Conservation (phyloP, 2,329 filamentous ascomycete species). For the Thyridium curvatum region DNA sequence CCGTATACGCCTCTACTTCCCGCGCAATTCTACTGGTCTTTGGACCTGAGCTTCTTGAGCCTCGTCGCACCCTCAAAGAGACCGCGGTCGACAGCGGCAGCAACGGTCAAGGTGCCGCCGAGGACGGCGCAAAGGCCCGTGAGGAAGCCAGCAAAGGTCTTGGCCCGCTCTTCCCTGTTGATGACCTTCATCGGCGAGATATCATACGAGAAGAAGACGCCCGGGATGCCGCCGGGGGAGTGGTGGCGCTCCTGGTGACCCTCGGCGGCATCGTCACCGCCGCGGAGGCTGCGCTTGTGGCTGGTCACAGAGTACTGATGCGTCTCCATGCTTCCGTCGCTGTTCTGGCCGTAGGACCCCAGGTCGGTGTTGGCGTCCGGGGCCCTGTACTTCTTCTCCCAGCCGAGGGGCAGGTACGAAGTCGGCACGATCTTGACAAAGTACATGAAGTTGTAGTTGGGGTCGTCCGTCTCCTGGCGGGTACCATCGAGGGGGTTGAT, state of each 20-base stretch:
- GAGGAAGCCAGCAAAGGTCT: constrained; percentile 87
- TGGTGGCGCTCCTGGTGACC: constrained; percentile 91
- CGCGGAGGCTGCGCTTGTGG: constrained; percentile 81
- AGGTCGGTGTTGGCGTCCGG: constrained; percentile 53
- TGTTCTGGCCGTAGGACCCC: constrained; percentile 59
- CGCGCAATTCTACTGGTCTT: constrained; percentile 40
- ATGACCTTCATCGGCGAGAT: constrained; percentile 99
- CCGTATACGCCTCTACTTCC: not conserved
- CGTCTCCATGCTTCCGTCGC: constrained; percentile 83
- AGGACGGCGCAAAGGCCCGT: constrained; percentile 92
- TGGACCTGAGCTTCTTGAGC: constrained; percentile 77
- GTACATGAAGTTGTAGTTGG: constrained; percentile 96
- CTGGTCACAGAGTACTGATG: constrained; percentile 98
- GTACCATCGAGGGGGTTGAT: constrained; percentile 84
- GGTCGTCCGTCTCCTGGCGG: constrained; percentile 69
- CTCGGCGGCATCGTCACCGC: constrained; percentile 78
- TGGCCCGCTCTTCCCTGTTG: constrained; percentile 85
- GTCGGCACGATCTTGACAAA: constrained; percentile 98
- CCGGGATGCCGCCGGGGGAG: constrained; percentile 85
- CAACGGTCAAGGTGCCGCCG: constrained; percentile 91
- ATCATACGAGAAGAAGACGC: constrained; percentile 98
- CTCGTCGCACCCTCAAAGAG: constrained; percentile 82
- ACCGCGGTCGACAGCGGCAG: constrained; percentile 84
- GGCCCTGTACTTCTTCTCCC: constrained; percentile 55
- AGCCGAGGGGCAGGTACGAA: constrained; percentile 86